These are phyloP conservation scores for Tolypocladium paradoxum DNA, from an alignment of 2,329 filamentous ascomycete genomes.

Conservation along the genomic window DNA sequence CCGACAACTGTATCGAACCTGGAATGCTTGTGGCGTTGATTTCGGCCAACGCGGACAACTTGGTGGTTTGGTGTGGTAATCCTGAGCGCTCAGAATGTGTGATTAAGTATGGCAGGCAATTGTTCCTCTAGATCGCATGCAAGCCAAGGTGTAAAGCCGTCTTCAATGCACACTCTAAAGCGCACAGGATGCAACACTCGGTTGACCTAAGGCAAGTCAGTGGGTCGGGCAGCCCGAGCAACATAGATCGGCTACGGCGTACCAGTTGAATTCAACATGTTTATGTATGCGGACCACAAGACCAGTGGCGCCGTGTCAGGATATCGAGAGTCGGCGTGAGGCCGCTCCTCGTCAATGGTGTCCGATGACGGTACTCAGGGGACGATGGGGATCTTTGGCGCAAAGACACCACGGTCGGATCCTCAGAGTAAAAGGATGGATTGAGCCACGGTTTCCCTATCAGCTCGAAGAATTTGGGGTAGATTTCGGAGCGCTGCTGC, in stretches of 20 bases:
- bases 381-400: neutral
- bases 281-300: neutral
- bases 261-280: neutral
- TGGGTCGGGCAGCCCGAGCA: neutral
- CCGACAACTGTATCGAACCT: neutral
- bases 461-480: too few relatives aligned
- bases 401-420: neutral
- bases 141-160: neutral
- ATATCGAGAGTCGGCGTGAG: neutral
- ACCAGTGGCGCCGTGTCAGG: neutral
- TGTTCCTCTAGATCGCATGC: too few relatives aligned
- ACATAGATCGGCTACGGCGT: neutral
- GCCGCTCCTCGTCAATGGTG: neutral
- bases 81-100: neutral
- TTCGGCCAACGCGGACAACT: neutral
- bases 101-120: neutral
- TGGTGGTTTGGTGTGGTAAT: neutral
- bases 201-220: neutral
- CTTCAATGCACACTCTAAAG: neutral
- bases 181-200: neutral
- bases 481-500: slow-evolving; percentile 6
- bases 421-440: neutral
- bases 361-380: neutral
- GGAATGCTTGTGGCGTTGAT: neutral
- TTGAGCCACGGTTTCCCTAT: neutral